Evolutionary conservation across 805 yeast species (phyloP).

Genomic region (Blastobotrys attinorum): DNA sequence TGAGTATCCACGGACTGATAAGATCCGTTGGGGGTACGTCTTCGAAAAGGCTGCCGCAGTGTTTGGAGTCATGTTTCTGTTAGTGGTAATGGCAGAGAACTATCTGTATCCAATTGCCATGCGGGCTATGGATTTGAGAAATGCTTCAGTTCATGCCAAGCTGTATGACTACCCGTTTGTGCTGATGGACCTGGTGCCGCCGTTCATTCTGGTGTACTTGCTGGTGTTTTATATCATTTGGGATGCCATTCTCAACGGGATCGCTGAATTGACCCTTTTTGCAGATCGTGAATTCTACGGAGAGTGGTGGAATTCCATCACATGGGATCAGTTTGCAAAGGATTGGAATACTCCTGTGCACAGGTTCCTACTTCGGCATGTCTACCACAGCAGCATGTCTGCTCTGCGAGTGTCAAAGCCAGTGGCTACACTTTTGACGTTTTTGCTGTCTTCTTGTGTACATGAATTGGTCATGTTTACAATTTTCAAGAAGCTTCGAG

Average conservation of each 20-base stretch:
- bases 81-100: constrained; percentile 74
- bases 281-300: constrained; percentile 93
- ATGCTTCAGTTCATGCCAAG: constrained; percentile 40
- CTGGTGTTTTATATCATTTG: constrained; percentile 83
- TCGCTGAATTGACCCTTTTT: constrained; percentile 80
- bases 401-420: constrained; percentile 56
- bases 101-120: constrained; percentile 66
- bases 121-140: constrained; percentile 47
- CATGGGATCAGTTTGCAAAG: constrained; percentile 89
- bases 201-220: constrained; percentile 67
- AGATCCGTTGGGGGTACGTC: constrained; percentile 63
- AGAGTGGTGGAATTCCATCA: constrained; percentile 95
- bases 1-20: constrained; percentile 68
- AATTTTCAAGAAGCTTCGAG: constrained; percentile 69
- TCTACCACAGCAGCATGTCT: constrained; percentile 83
- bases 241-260: constrained; percentile 85
- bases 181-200: constrained; percentile 67
- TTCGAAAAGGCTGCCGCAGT: constrained; percentile 65
- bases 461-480: constrained; percentile 94
- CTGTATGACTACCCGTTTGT: constrained; percentile 46
- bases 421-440: constrained; percentile 58
- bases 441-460: constrained; percentile 62
- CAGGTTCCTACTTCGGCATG: constrained; percentile 80
- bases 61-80: constrained; percentile 76
- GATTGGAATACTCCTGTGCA: constrained; percentile 96